Conservation (phyloP, 306 rosid genomes). For the Urtica urens region DNA sequence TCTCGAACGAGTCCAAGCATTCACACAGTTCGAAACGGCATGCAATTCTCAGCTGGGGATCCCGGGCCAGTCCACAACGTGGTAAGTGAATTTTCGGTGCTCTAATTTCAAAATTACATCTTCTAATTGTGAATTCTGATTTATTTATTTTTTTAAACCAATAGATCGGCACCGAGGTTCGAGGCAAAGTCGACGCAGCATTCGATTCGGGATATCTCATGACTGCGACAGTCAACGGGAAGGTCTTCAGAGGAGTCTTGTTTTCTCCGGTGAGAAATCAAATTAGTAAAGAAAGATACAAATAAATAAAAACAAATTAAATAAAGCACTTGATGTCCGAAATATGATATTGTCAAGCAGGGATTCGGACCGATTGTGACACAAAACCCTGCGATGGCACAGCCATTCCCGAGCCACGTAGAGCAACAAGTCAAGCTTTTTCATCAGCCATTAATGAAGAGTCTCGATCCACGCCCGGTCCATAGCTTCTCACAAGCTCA, state of each 20-base stretch:
- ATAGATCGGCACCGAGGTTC: conserved; percentile 80
- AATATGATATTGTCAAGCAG: conserved; percentile 21
- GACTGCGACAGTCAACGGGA: conserved; percentile 75
- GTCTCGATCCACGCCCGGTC: conserved; percentile 15
- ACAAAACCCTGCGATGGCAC: conserved; percentile 20
- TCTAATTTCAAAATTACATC: conserved; percentile 1
- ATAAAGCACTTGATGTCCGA: not conserved
- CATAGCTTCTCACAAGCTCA: conserved; percentile 30
- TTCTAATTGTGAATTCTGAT: not conserved
- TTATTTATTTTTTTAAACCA: conserved; percentile 14
- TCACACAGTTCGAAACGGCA: conserved; percentile 22
- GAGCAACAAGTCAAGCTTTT: conserved; percentile 20
- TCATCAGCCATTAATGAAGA: conserved; percentile 23
- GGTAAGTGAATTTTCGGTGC: conserved; percentile 20
- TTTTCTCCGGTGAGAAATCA: conserved; percentile 87
- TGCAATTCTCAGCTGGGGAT: conserved; percentile 20
- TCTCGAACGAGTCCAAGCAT: conserved; percentile 29
- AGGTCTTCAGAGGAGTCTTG: conserved; percentile 62
- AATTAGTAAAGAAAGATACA: not conserved
- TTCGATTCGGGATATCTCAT: conserved; percentile 79
- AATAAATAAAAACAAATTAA: not conserved
- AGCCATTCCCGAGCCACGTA: conserved; percentile 19
- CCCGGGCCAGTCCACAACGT: conserved; percentile 30
- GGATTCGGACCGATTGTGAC: conserved; percentile 33
- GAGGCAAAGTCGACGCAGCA: conserved; percentile 76